These are phyloP conservation scores for Yamadazyma dushanensis DNA, from an alignment of 1,139 yeast genomes.

Conservation along the genomic window DNA sequence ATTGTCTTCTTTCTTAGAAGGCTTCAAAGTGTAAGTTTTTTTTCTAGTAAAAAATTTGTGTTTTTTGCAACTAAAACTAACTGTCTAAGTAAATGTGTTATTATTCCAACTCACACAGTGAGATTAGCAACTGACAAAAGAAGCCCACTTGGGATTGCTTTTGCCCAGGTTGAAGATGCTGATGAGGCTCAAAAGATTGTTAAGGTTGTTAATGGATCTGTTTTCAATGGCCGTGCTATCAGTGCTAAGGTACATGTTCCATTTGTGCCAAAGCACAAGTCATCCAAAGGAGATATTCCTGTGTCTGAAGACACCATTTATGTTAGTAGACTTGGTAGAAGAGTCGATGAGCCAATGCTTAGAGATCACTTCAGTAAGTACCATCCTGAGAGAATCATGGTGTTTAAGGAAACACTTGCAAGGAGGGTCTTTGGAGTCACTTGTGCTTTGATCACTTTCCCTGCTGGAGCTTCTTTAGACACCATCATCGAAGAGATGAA, in stretches of 20 bases:
- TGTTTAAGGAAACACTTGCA: conserved; percentile 27
- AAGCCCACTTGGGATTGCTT: conserved; percentile 62
- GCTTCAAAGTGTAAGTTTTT: conserved; percentile 20
- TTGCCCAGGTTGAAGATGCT: conserved; percentile 55
- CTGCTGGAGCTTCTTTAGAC: conserved; percentile 40
- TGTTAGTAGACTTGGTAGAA: conserved; percentile 45
- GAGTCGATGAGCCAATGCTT: conserved; percentile 41
- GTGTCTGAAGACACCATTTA: conserved; percentile 46
- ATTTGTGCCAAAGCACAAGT: conserved; percentile 28
- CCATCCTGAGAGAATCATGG: conserved; percentile 47
- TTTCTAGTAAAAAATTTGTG: neutral
- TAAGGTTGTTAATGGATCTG: conserved; percentile 38
- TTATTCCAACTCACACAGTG: conserved; percentile 57
- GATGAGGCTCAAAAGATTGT: conserved; percentile 53
- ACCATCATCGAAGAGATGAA: conserved; percentile 43
- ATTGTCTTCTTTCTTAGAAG: conserved; percentile 31
- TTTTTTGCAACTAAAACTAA: conserved; percentile 5
- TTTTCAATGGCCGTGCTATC: conserved; percentile 38
- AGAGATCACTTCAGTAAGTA: conserved; percentile 44
- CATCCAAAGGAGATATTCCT: conserved; percentile 1
- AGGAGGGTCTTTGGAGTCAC: conserved; percentile 16
- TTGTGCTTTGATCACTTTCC: conserved; percentile 58
- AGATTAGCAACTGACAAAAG: conserved; percentile 41
- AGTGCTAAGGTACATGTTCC: conserved; percentile 42
- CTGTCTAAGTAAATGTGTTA: conserved; percentile 29